Evolutionary conservation across 495 filamentous ascomycete species (phyloP).

Genomic region (Podospora sp.): DNA sequence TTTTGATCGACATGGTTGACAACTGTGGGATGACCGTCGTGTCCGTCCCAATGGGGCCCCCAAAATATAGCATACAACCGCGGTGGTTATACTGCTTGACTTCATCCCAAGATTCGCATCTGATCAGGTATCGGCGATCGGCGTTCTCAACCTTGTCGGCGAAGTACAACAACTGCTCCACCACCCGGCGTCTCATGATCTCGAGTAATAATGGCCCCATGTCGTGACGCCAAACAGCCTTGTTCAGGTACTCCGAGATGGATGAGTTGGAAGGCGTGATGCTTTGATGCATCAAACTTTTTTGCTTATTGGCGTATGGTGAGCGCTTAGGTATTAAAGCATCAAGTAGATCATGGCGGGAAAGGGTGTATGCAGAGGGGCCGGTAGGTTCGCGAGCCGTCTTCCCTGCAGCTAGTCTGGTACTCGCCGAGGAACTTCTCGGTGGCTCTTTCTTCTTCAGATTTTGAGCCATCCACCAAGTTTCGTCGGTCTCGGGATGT

Average conservation of each 20-base stretch:
- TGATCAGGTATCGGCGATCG: constrained; percentile 38
- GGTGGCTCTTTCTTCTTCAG: constrained; percentile 27
- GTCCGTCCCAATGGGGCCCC: constrained; percentile 1
- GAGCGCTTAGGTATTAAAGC: constrained; percentile 1
- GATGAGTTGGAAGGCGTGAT: neutral
- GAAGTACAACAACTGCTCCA: constrained; percentile 43
- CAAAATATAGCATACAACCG: constrained; percentile 45
- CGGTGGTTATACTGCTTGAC: constrained; percentile 33
- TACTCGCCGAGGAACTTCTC: no score
- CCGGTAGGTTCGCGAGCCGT: constrained; percentile 1
- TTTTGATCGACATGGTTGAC: constrained; percentile 37
- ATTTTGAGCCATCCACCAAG: constrained; percentile 63
- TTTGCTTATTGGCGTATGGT: constrained; percentile 1
- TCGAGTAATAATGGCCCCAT: constrained; percentile 65
- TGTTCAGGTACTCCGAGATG: constrained; percentile 16
- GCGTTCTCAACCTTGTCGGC: constrained; percentile 29
- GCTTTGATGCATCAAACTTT: constrained; percentile 18
- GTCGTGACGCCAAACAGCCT: constrained; percentile 62
- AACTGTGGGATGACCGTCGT: constrained; percentile 24
- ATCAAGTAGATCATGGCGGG: constrained; percentile 21
- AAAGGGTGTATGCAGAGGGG: constrained; percentile 19
- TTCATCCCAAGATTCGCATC: constrained; percentile 40
- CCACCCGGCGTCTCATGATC: constrained; percentile 52
- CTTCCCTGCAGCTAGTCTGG: neutral
- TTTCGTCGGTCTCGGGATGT: constrained; percentile 56